These are phyloP conservation scores for Raphanus sativus DNA, from an alignment of 345 rosid species.

Conservation along the genomic window DNA sequence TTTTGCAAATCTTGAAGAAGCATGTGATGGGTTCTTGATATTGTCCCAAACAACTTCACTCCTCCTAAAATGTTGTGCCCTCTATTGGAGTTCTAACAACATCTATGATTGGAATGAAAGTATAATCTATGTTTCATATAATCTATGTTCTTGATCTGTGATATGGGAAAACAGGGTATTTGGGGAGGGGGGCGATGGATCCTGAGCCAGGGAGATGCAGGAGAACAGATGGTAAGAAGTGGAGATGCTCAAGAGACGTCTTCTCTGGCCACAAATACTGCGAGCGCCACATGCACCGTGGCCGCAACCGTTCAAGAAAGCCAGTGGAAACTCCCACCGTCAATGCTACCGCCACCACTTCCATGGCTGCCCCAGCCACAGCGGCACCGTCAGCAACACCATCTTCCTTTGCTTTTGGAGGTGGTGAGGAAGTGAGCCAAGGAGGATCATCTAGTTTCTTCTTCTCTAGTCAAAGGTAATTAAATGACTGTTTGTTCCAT, in stretches of 20 bases:
- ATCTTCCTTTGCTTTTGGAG: conserved; percentile 31
- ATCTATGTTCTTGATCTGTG: conserved; percentile 33
- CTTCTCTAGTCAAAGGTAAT: conserved; percentile 58
- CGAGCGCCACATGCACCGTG: conserved; percentile 99
- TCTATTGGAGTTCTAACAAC: neutral
- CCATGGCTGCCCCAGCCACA: conserved; percentile 40
- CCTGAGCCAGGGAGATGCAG: conserved; percentile 98
- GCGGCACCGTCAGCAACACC: conserved; percentile 16
- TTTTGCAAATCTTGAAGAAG: neutral
- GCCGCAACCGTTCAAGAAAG: conserved; percentile 99
- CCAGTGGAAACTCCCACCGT: conserved; percentile 97
- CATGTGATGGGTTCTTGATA: conserved; percentile 22
- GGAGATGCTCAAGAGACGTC: conserved; percentile 99
- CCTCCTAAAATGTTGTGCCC: neutral
- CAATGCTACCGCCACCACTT: conserved; percentile 23
- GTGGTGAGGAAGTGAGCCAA: conserved; percentile 43
- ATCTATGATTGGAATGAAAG: neutral
- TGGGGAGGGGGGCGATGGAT: conserved; percentile 89
- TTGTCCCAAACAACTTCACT: neutral
- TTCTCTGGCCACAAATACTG: conserved; percentile 90
- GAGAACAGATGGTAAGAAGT: conserved; percentile 97
- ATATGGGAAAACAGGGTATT: conserved; percentile 52
- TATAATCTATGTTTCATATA: neutral
- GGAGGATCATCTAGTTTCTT: conserved; percentile 44
- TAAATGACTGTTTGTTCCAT: neutral